These are phyloP conservation scores for Eucalyptus marginata DNA, from an alignment of 345 rosid species.

Conservation along the genomic window DNA sequence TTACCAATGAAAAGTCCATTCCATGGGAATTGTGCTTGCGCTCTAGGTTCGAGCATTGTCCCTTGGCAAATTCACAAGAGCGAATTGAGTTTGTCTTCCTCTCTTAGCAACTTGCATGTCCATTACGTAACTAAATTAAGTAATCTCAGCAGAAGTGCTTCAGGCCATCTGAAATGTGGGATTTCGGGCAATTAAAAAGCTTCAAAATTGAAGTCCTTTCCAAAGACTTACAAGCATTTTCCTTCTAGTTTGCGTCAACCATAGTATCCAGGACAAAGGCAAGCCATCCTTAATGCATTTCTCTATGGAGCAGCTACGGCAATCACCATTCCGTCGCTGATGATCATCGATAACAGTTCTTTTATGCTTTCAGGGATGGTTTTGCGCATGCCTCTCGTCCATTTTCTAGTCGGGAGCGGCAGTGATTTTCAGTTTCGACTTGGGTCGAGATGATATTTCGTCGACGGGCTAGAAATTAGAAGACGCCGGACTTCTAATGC, in stretches of 20 bases:
- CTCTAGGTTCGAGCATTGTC: background rate
- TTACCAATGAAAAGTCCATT: background rate
- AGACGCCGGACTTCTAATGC: background rate
- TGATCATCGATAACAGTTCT: too few species aligned
- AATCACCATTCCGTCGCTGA: background rate
- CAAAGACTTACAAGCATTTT: background rate
- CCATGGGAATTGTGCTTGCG: background rate
- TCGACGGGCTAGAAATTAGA: background rate
- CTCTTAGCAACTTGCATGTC: background rate
- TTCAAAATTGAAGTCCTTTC: too few species aligned
- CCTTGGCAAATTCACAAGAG: background rate
- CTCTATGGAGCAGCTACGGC: too few species aligned
- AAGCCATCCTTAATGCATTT: background rate
- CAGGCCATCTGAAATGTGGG: background rate
- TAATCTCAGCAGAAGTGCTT: background rate
- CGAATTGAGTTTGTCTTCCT: background rate
- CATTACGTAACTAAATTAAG: background rate
- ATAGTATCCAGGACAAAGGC: background rate
- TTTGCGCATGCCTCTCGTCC: background rate
- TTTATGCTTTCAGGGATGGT: background rate
- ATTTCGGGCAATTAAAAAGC: background rate
- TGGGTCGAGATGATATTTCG: background rate
- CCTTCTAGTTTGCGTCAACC: background rate
- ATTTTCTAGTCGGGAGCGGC: background rate
- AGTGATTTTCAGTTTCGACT: background rate